Conservation (phyloP, 2,329 filamentous ascomycete genomes). For the Penicillium sclerotiorum region DNA sequence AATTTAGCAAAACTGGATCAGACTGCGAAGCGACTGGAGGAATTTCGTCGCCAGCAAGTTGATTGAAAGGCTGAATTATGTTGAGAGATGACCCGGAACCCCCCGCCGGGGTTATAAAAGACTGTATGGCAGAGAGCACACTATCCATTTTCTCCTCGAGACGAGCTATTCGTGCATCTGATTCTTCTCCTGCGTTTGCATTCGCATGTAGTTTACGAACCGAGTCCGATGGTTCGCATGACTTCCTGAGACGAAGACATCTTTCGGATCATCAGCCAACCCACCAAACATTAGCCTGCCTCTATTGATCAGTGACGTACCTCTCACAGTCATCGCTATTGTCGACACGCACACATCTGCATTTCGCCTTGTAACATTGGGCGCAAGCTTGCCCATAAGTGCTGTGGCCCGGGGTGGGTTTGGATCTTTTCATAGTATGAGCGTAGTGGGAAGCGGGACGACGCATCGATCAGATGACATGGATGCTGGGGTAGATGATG, state of each 20-base stretch:
- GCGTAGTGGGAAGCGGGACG: too few relatives aligned
- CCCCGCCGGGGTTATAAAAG: constrained; percentile 16
- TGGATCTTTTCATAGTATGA: constrained; percentile 22
- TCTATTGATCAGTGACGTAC: too few relatives aligned
- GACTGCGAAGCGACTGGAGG: not conserved
- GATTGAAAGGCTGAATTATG: not conserved
- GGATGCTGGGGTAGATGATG: too few relatives aligned
- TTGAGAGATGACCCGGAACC: not conserved
- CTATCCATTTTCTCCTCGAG: constrained; percentile 40
- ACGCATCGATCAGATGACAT: too few relatives aligned
- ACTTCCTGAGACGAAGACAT: constrained; percentile 41
- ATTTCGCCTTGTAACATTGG: constrained; percentile 36
- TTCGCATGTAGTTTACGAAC: constrained; percentile 33
- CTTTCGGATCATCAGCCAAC: too few relatives aligned
- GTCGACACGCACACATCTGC: constrained; percentile 27
- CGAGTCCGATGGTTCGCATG: constrained; percentile 38
- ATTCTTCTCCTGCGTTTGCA: constrained; percentile 28
- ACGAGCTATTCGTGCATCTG: constrained; percentile 36
- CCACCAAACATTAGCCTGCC: too few relatives aligned
- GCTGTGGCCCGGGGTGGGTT: constrained; percentile 11
- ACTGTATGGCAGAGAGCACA: constrained; percentile 35
- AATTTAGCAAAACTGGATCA: not conserved
- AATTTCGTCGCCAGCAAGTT: not conserved
- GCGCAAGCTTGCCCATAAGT: constrained; percentile 33
- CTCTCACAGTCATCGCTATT: constrained; percentile 29